Base-by-base conservation (phyloP, 129 eudicot genomes). In the Mikania micrantha region DNA sequence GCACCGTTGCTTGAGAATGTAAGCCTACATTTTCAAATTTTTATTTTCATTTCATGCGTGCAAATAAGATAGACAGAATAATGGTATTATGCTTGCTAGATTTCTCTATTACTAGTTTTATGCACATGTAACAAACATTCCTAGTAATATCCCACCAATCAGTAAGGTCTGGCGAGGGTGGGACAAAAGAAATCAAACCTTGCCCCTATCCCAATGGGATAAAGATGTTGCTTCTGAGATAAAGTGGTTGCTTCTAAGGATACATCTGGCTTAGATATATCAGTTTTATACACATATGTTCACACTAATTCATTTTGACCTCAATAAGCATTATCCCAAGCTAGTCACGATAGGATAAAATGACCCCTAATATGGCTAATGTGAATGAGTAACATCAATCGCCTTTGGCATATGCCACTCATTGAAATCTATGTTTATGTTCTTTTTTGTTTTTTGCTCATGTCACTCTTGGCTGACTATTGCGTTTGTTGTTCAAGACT, bases 1-100 rank as follows among this genome's bases (percentile, higher is more conserved):
- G 85, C 96, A 74, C 81, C 76, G 25, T 67, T 89, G 80, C 81
- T 89, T 52, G 94, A 89, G 67, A 88, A 86, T 70, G 96, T 89
- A 89, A 77, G 50, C 44, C 35, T 72, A 47, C 22, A 58, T 45
- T 25, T 61, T 48, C 22, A 15, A 61, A 28, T 36, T 29, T 63
- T 71, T 15, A 42, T 67, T 41, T 70, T 48, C 32, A 9, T 36
- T 52, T 65, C 57, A 21, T 7, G n/a, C 5, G 2, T 57, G 58
- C 22, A 28, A 57, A 64, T 64, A 39, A 21, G 12, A 36, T n/a
- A 10, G 64, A 34, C 72, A 54, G 21, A 54, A 65, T 50, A 20
- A 22, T 41, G 58, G 16, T 74, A 52, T 54, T 44, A 54, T 64
- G 25, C 73, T 56, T 17, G 28, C 56, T 65, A 41, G 38, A 65